Percentiles rank a stretch among this genome's conserved stretches.
Evolutionary conservation across 176 grass and related monocot species (phyloP).

Genomic region (Ensete ventricosum): DNA sequence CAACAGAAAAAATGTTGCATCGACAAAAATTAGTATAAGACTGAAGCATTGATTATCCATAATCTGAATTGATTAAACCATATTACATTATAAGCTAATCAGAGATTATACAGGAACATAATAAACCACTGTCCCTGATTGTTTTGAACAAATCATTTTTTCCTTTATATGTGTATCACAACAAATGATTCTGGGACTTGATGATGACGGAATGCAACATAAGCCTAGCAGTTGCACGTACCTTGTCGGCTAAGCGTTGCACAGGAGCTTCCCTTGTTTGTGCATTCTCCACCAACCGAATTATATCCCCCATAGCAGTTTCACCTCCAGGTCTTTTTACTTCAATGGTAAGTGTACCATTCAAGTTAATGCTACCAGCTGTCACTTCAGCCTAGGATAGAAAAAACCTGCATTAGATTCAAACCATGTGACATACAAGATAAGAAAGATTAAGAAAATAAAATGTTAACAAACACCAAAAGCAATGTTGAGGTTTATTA

Average conservation of each 20-base stretch:
- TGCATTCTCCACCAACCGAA: constrained; percentile 89
- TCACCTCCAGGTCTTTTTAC: constrained; percentile 83
- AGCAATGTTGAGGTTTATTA: background rate
- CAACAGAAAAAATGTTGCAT: no score
- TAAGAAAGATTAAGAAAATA: background rate
- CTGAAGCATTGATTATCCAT: background rate
- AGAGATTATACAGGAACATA: background rate
- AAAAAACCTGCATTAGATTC: constrained; percentile 13
- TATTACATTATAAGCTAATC: background rate
- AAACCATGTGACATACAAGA: constrained; percentile 17
- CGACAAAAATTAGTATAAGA: background rate
- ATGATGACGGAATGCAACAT: background rate
- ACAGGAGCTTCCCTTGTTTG: constrained; percentile 87
- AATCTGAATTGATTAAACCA: background rate
- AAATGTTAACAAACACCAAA: background rate
- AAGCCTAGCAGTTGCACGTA: background rate
- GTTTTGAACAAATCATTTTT: background rate
- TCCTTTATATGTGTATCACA: background rate
- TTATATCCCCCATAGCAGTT: constrained; percentile 93
- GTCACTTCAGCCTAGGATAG: constrained; percentile 71
- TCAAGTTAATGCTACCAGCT: constrained; percentile 93
- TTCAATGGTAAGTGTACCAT: constrained; percentile 84
- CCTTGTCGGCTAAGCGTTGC: constrained; percentile 94
- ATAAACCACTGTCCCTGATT: background rate
- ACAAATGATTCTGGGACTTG: background rate